Percentiles rank a stretch among this genome's conserved stretches.
phyloP scores from a whole-genome alignment of 2,329 filamentous ascomycete genomes.

The Fusarium bactridioides region DNA sequence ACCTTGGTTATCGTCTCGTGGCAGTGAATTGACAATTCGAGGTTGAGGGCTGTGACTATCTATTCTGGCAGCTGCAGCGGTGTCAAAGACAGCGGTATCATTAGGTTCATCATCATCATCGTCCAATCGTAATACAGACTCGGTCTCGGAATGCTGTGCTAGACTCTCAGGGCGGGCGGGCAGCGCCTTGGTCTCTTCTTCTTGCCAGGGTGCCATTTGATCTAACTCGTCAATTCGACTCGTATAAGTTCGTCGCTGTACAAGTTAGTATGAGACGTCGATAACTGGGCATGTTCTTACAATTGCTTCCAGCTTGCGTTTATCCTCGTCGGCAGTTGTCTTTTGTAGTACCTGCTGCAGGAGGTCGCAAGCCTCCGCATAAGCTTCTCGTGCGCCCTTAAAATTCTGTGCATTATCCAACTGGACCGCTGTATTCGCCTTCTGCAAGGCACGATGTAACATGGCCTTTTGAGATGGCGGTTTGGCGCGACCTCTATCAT shows the following conservation, averaged over 20 bases:
- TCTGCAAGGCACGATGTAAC: slow-evolving; percentile 93
- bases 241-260: slow-evolving; percentile 85
- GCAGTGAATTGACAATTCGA: slow-evolving; percentile 35
- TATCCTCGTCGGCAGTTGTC: slow-evolving; percentile 86
- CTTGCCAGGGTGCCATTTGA: slow-evolving; percentile 68
- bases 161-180: slow-evolving; percentile 72
- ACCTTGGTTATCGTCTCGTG: slow-evolving; percentile 34
- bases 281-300: slow-evolving; percentile 56
- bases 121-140: slow-evolving; percentile 37
- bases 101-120: slow-evolving; percentile 55
- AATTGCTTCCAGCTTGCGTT: slow-evolving; percentile 90
- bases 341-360: slow-evolving; percentile 87
- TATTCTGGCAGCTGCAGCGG: slow-evolving; percentile 61
- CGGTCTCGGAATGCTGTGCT: slow-evolving; percentile 37
- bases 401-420: slow-evolving; percentile 97
- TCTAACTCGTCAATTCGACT: slow-evolving; percentile 88
- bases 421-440: slow-evolving; percentile 94
- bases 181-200: slow-evolving; percentile 74
- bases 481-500: slow-evolving; percentile 48
- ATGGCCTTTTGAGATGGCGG: slow-evolving; percentile 88
- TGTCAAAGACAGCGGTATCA: slow-evolving; percentile 58
- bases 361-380: slow-evolving; percentile 87
- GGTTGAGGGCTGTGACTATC: slow-evolving; percentile 35
- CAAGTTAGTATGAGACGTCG: slow-evolving; percentile 5
- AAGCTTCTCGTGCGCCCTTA: slow-evolving; percentile 88